Evolutionary conservation across 106 monocot species (phyloP).

Genomic region (Dioscorea zingiberensis): DNA sequence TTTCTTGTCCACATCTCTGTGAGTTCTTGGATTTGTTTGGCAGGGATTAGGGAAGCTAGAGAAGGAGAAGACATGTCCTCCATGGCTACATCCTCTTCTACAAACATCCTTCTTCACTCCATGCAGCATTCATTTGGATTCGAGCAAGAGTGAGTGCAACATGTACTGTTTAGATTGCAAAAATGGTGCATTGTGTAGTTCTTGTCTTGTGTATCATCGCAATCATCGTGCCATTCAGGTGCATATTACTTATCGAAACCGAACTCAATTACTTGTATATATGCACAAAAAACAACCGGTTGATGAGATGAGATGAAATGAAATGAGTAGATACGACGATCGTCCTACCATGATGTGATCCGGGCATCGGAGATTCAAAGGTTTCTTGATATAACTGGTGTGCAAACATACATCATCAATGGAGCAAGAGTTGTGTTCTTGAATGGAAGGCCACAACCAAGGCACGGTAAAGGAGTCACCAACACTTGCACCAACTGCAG

Average conservation of each 20-base stretch:
- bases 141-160: conserved; percentile 21
- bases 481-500: conserved; percentile 12
- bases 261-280: background rate
- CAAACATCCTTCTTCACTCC: conserved; percentile 10
- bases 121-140: conserved; percentile 13
- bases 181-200: conserved; percentile 9
- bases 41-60: background rate
- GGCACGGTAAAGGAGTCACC: background rate
- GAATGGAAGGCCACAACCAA: conserved; percentile 14
- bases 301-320: background rate
- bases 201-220: conserved; percentile 13
- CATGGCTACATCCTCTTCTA: conserved; percentile 19
- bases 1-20: too few species aligned
- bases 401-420: conserved; percentile 26
- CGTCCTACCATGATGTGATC: conserved; percentile 26
- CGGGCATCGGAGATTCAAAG: conserved; percentile 23
- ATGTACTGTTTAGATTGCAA: conserved; percentile 27
- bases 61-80: conserved; percentile 11
- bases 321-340: conserved; percentile 14
- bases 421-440: conserved; percentile 21
- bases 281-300: background rate
- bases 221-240: conserved; percentile 15
- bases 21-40: too few species aligned
- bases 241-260: background rate
- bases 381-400: conserved; percentile 20